Evolutionary conservation across 805 yeast genomes (phyloP).

Genomic region (Myxozyma sirexii): DNA sequence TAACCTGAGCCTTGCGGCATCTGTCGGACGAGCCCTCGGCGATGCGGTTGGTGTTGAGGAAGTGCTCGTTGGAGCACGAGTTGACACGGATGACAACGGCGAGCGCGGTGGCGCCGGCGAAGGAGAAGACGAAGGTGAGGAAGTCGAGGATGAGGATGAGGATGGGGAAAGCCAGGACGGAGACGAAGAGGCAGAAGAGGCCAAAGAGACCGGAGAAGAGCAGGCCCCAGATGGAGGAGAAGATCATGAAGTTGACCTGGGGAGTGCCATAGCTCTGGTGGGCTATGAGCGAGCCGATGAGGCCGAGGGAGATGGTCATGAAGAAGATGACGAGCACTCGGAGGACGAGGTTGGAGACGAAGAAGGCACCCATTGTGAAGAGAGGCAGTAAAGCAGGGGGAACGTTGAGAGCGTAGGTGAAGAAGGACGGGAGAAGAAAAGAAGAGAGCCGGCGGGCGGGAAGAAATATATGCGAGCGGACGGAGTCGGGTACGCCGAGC

Average conservation of each 20-base stretch:
- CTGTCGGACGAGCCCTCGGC: slow-evolving; percentile 77
- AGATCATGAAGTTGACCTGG: slow-evolving; percentile 86
- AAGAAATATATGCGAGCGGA: background rate
- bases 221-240: slow-evolving; percentile 84
- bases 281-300: slow-evolving; percentile 79
- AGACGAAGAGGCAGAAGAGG: slow-evolving; percentile 70
- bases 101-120: slow-evolving; percentile 91
- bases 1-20: slow-evolving; percentile 88
- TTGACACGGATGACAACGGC: slow-evolving; percentile 88
- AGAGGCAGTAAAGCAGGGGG: background rate
- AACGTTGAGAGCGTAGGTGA: background rate
- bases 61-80: slow-evolving; percentile 73
- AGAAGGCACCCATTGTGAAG: slow-evolving; percentile 28
- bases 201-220: slow-evolving; percentile 82
- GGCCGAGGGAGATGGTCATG: slow-evolving; percentile 78
- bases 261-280: slow-evolving; percentile 66
- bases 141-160: slow-evolving; percentile 76
- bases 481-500: background rate
- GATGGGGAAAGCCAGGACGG: slow-evolving; percentile 85
- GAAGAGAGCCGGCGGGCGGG: background rate
- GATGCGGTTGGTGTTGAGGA: slow-evolving; percentile 66
- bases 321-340: slow-evolving; percentile 76
- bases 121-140: slow-evolving; percentile 86
- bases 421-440: background rate
- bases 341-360: slow-evolving; percentile 47